A percentile compares a stretch with the other conserved stretches of the same genome.
These are phyloP conservation scores for Oxyria digyna DNA, from an alignment of 148 eudicot genomes.

Conservation along the genomic window DNA sequence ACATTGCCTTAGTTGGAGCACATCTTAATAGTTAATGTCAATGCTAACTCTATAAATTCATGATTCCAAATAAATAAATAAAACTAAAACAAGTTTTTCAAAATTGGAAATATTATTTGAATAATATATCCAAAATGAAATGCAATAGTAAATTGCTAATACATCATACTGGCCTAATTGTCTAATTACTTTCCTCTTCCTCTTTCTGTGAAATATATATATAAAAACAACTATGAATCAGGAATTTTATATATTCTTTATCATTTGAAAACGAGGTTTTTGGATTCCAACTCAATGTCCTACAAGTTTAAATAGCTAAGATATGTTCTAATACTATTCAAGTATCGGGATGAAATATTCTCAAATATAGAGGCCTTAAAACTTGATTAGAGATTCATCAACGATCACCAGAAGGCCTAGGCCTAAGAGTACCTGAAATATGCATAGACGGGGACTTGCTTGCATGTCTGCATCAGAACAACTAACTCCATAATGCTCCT, in stretches of 20 bases:
- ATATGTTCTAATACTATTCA: neutral
- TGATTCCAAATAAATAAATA: too few species aligned
- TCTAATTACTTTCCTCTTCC: too few species aligned
- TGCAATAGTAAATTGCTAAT: too few species aligned
- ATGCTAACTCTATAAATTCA: too few species aligned
- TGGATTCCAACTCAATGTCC: neutral
- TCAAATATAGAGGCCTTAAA: neutral
- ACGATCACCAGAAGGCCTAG: neutral
- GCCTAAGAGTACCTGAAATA: constrained; percentile 46
- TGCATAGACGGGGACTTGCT: constrained; percentile 57
- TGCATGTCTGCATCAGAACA: constrained; percentile 31
- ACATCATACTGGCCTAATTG: too few species aligned
- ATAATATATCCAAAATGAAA: too few species aligned
- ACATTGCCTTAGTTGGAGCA: constrained; percentile 4
- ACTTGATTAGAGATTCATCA: neutral
- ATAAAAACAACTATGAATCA: neutral
- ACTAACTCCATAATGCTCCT: constrained; percentile 67
- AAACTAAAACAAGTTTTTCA: too few species aligned
- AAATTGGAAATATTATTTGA: too few species aligned
- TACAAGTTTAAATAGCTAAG: neutral
- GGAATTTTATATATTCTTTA: neutral
- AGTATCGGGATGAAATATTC: neutral
- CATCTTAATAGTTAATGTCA: neutral
- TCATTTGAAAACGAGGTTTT: neutral
- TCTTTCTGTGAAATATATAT: too few species aligned